phyloP scores from a whole-genome alignment of 441 rosid species.

The Erodium texanum region DNA sequence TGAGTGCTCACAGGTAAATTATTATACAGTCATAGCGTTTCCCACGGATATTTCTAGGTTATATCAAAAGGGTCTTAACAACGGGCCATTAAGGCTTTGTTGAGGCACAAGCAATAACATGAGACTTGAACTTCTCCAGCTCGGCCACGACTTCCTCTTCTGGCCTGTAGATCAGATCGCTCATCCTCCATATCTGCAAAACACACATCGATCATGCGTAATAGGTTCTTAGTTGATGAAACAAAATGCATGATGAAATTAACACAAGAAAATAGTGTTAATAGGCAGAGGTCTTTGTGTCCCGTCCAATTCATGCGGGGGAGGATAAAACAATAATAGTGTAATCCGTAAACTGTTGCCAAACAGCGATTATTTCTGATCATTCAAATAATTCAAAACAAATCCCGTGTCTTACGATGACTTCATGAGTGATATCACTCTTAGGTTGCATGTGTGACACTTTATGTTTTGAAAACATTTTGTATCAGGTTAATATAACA shows the following conservation, averaged over 20 bases:
- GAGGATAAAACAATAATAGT: too few relatives aligned
- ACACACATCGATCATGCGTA: not conserved
- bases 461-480: not conserved
- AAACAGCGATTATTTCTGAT: too few relatives aligned
- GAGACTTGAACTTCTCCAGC: slow-evolving; percentile 86
- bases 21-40: not conserved
- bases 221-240: too few relatives aligned
- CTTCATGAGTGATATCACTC: not conserved
- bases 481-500: not conserved
- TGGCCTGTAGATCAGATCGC: slow-evolving; percentile 85
- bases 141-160: slow-evolving; percentile 89
- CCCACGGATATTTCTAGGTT: not conserved
- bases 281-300: too few relatives aligned
- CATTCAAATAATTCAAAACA: too few relatives aligned
- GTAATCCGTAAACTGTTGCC: too few relatives aligned
- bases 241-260: too few relatives aligned
- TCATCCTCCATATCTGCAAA: slow-evolving; percentile 95
- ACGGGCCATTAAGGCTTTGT: not conserved
- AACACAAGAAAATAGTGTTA: too few relatives aligned
- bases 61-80: not conserved
- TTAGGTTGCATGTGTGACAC: not conserved
- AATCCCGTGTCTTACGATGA: too few relatives aligned
- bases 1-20: too few relatives aligned
- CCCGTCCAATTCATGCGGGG: too few relatives aligned
- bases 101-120: not conserved